Base-by-base conservation (phyloP, 257 asterid genomes). In the Ligustrum vulgare region DNA sequence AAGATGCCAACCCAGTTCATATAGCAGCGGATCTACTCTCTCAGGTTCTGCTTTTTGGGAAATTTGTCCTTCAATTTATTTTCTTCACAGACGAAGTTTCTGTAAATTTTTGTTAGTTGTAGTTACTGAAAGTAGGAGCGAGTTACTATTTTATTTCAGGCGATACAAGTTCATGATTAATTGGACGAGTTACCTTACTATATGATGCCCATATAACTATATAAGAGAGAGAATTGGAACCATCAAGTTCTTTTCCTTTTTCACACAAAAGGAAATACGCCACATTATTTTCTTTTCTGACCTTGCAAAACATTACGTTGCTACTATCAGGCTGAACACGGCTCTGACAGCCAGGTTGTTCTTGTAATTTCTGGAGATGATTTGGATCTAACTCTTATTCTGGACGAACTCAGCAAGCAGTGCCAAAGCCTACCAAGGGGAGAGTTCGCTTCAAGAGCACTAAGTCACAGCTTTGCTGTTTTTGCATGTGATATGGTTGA, bases 301-400 rank as follows among this genome's bases (percentile, higher is more conserved):
- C 67, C 22, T 32, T 79, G 58, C 69, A 65, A 75, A 58, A 67
- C 39, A 58, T 12, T 45, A 15, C 72, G 79, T 22, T 74, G 74
- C 66, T 70, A 66, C 70, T 83, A 81, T 80, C 89, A 95, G 99
- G 99, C 98, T 63, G 98, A 95, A 88, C 98, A 93, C 68, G 99
- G 98, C 71, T 97, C 99, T 43, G 98, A 95, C 75, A 95, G 99
- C 89, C 99, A 95, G 84, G 99, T 93, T 77, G 98, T 95, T 76
- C 93, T 93, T 77, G 96, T 95, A 78, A 84, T 89, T 83, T 88
- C 90, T 83, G 98, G 97, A 71, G 96, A 90, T 64, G 96, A 85
- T 77, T 94, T 91, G 54, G 88, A 95, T 84, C 70, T 90, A 71
- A 74, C 65, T 79, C 88, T 85, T 67, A 93, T 95, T 70, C 86